These are phyloP conservation scores for Nicotiana otophora DNA, from an alignment of 257 asterid genomes.

Conservation along the genomic window DNA sequence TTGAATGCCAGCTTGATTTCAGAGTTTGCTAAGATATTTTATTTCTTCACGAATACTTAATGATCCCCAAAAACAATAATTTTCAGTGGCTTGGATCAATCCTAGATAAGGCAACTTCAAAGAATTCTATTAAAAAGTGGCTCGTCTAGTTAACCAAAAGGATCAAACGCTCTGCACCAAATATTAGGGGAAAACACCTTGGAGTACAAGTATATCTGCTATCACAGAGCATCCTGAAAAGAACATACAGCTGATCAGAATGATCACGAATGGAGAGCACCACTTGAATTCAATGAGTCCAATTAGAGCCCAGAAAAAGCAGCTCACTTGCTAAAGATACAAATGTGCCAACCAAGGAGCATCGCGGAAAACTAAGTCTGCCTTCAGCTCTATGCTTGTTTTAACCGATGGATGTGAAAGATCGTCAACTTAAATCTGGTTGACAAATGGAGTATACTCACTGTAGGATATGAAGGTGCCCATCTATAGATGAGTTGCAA, in stretches of 20 bases:
- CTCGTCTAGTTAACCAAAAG: not conserved
- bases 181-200: not conserved
- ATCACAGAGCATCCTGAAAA: not conserved
- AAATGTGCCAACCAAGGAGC: not conserved
- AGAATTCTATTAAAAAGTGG: not conserved
- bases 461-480: not conserved
- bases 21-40: not conserved
- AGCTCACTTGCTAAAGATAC: not conserved
- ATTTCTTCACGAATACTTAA: not conserved
- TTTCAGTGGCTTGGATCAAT: not conserved
- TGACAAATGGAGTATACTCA: not conserved
- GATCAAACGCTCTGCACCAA: not conserved
- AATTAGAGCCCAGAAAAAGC: not conserved
- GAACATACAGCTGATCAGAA: not conserved
- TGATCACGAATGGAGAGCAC: not conserved
- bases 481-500: not conserved
- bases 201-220: not conserved
- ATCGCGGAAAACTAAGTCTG: not conserved
- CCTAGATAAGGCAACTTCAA: not conserved
- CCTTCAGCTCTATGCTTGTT: not conserved
- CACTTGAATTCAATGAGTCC: not conserved
- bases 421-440: not conserved
- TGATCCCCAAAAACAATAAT: not conserved
- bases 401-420: not conserved
- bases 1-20: not conserved